Evolutionary conservation across 75 land plant genomes (phyloP).

Genomic region (Cunninghamia lanceolata): DNA sequence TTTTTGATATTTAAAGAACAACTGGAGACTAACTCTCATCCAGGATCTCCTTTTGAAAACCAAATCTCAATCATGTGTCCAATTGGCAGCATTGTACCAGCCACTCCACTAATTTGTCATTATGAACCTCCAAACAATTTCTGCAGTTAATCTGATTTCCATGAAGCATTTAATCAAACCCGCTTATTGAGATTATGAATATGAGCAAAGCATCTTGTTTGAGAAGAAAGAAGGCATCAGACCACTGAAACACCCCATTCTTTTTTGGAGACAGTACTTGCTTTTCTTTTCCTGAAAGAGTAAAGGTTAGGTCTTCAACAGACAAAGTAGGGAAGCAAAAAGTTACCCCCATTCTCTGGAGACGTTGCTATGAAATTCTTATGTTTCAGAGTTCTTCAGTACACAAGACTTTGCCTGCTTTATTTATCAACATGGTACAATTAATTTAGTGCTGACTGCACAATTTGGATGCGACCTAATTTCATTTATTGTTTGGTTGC

Average conservation of each 20-base stretch:
- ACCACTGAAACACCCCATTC: background rate
- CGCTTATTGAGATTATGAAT: too few relatives aligned
- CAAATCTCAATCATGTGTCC: background rate
- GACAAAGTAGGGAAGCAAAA: background rate
- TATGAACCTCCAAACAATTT: too few relatives aligned
- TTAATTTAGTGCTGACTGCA: background rate
- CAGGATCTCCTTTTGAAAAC: background rate
- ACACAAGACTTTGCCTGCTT: background rate
- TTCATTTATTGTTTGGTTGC: conserved; percentile 15
- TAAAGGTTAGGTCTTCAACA: background rate
- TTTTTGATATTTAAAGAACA: too few relatives aligned
- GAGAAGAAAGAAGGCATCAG: background rate
- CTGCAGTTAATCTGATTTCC: background rate
- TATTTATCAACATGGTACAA: background rate
- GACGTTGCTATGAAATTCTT: background rate
- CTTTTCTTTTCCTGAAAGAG: too few relatives aligned
- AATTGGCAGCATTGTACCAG: background rate
- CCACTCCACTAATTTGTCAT: background rate
- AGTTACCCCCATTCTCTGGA: background rate
- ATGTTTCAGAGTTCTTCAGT: background rate
- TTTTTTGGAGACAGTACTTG: background rate
- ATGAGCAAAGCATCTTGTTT: background rate
- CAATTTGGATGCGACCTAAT: background rate
- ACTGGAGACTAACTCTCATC: background rate
- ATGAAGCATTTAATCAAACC: too few relatives aligned